A percentile compares a stretch with the other conserved stretches of the same genome.
These are phyloP conservation scores for Sicyos edulis DNA, from an alignment of 306 rosid genomes.

Conservation along the genomic window DNA sequence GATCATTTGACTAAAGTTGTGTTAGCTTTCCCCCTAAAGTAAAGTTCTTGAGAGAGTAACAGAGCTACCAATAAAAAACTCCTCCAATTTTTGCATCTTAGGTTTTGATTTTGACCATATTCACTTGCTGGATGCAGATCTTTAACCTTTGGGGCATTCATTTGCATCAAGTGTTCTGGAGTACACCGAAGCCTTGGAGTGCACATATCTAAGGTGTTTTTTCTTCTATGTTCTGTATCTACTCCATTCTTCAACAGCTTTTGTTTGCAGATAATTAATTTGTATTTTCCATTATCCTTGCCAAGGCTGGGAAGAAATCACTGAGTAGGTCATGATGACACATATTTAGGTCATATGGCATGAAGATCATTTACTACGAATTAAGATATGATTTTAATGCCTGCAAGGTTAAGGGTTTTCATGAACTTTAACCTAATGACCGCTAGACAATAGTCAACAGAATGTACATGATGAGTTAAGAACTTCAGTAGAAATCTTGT, in stretches of 20 bases:
- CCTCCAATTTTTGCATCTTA: background rate
- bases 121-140: conserved; percentile 47
- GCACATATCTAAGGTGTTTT: conserved; percentile 77
- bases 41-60: background rate
- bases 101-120: conserved; percentile 4
- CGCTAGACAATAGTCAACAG: background rate
- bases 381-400: background rate
- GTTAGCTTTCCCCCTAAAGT: background rate
- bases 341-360: background rate
- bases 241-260: conserved; percentile 15
- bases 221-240: conserved; percentile 13
- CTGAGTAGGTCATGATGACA: background rate
- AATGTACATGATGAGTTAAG: background rate
- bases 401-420: background rate
- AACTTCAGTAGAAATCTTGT: background rate
- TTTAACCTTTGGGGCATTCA: conserved; percentile 65
- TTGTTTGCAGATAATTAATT: background rate
- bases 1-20: background rate
- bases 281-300: background rate
- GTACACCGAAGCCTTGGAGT: conserved; percentile 93
- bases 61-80: background rate
- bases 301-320: background rate
- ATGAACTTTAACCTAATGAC: background rate
- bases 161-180: conserved; percentile 94
- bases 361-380: background rate